Evolutionary conservation across 2,329 filamentous ascomycete genomes (phyloP).

Genomic region (Rhinocladiella mackenziei): DNA sequence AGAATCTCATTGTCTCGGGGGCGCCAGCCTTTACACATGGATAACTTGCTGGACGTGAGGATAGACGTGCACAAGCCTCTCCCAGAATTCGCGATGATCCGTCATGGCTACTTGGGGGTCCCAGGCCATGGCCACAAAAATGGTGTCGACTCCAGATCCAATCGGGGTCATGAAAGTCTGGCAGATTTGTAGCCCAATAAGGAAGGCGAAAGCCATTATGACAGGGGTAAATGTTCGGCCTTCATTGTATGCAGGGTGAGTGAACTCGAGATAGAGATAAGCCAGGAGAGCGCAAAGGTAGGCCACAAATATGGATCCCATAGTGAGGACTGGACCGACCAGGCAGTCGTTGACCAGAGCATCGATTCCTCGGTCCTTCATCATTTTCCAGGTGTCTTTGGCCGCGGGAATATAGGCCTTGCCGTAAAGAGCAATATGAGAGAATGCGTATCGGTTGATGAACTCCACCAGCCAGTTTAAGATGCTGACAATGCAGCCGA

Average conservation of each 20-base stretch:
- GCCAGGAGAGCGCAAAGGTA: constrained; percentile 77
- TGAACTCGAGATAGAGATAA: constrained; percentile 83
- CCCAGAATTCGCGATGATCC: constrained; percentile 78
- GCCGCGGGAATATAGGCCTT: constrained; percentile 81
- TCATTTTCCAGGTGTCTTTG: constrained; percentile 87
- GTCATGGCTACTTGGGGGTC: constrained; percentile 66
- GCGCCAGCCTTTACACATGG: constrained; percentile 40
- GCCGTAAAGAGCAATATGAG: constrained; percentile 87
- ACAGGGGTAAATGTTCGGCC: constrained; percentile 66
- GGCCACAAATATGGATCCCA: constrained; percentile 77
- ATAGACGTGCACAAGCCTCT: constrained; percentile 74
- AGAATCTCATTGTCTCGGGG: not conserved
- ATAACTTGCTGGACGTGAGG: constrained; percentile 78
- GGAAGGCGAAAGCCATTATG: constrained; percentile 77
- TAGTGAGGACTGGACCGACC: constrained; percentile 66
- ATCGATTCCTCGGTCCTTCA: constrained; percentile 86
- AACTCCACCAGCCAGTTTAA: constrained; percentile 84
- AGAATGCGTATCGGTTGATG: constrained; percentile 88
- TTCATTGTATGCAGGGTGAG: constrained; percentile 71
- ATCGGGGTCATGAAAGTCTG: constrained; percentile 87
- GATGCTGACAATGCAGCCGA: constrained; percentile 71
- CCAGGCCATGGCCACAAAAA: constrained; percentile 75
- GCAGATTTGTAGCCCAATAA: constrained; percentile 85
- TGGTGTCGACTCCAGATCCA: constrained; percentile 82
- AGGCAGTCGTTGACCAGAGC: constrained; percentile 86